Evolutionary conservation across 2,329 filamentous ascomycete genomes (phyloP).

Genomic region (Ophiostoma pallidulum): DNA sequence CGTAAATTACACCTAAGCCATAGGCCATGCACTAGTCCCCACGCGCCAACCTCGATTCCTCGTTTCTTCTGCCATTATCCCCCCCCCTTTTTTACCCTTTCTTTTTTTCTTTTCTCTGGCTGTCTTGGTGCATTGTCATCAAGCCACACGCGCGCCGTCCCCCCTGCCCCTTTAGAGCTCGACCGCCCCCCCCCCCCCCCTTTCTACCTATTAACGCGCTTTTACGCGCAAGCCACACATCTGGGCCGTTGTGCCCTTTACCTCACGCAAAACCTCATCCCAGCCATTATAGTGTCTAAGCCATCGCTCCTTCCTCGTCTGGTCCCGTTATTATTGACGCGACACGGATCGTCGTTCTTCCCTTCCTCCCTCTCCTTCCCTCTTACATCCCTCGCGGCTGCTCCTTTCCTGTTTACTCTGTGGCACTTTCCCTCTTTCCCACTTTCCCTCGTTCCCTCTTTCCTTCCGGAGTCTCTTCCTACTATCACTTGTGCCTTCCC

Average conservation of each 20-base stretch:
- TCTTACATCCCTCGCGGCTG: not conserved
- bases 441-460: not conserved
- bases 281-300: constrained; percentile 8
- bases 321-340: constrained; percentile 17
- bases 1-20: constrained; percentile 4
- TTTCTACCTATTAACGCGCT: constrained; percentile 3
- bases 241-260: constrained; percentile 4
- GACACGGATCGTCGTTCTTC: constrained; percentile 15
- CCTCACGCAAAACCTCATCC: not conserved
- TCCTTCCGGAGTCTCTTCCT: not conserved
- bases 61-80: not conserved
- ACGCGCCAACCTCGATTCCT: constrained; percentile 7
- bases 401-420: not conserved
- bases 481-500: not conserved
- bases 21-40: constrained; percentile 6
- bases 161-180: not conserved
- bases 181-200: not conserved
- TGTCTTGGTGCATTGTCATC: not conserved
- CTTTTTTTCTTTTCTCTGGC: not conserved
- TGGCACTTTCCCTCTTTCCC: not conserved
- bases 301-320: constrained; percentile 12
- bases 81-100: not conserved
- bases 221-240: constrained; percentile 5
- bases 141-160: constrained; percentile 2
- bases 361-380: constrained; percentile 6